Evolutionary conservation across 345 rosid genomes (phyloP).

Genomic region (Ceriops tagal): DNA sequence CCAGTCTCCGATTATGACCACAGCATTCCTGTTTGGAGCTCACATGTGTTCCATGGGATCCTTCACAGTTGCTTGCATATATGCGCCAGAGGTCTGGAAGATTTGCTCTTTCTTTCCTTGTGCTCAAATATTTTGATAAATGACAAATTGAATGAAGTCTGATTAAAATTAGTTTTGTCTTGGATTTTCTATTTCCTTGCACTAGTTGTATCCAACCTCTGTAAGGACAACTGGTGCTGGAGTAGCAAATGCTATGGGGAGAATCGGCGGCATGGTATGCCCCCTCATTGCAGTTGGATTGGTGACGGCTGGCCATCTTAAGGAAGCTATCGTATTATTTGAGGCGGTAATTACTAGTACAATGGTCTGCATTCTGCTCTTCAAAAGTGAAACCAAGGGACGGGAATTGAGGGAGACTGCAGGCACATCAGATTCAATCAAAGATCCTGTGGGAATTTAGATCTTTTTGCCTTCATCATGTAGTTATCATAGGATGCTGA

Average conservation of each 20-base stretch:
- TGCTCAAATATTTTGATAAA: background rate
- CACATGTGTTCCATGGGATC: constrained; percentile 22
- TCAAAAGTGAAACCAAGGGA: constrained; percentile 25
- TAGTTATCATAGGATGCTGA: too few relatives aligned
- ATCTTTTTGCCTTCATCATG: background rate
- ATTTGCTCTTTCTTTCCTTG: background rate
- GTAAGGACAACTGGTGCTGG: constrained; percentile 25
- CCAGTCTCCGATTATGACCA: constrained; percentile 2
- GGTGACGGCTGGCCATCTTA: constrained; percentile 15
- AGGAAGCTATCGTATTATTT: constrained; percentile 19
- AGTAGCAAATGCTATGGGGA: constrained; percentile 22
- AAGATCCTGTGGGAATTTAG: background rate
- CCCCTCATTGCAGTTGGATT: constrained; percentile 26
- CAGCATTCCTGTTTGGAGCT: constrained; percentile 25
- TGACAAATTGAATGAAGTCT: background rate
- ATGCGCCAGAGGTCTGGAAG: constrained; percentile 23
- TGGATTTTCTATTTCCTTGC: background rate
- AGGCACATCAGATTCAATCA: constrained; percentile 6
- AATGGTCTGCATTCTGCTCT: constrained; percentile 13
- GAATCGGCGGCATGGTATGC: constrained; percentile 26
- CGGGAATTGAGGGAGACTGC: constrained; percentile 17
- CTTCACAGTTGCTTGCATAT: constrained; percentile 25
- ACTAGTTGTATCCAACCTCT: constrained; percentile 22
- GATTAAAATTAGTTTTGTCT: background rate
- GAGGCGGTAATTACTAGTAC: constrained; percentile 11